These are phyloP conservation scores for Neospora caninum DNA, from an alignment of 169 alveolate genomes.

Conservation along the genomic window DNA sequence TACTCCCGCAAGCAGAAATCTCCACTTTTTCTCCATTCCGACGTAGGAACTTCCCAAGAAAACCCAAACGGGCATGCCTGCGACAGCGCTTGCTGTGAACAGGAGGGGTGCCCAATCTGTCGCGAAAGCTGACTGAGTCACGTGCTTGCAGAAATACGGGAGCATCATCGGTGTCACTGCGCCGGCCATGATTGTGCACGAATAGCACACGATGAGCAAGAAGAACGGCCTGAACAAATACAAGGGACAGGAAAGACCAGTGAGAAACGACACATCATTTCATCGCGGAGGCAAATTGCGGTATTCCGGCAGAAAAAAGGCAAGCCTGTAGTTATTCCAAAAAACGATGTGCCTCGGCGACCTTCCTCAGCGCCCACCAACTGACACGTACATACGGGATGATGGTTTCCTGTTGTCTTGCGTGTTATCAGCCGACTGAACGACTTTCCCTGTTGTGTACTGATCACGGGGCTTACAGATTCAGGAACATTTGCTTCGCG, in stretches of 20 bases:
- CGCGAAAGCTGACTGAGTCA: constrained; percentile 47
- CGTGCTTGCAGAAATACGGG: constrained; percentile 57
- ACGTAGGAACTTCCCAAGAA: constrained; percentile 47
- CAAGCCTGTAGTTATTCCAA: too few relatives aligned
- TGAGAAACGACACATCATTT: too few relatives aligned
- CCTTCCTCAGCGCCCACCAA: too few relatives aligned
- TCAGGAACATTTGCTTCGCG: constrained; percentile 51
- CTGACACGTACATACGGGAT: too few relatives aligned
- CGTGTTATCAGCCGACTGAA: too few relatives aligned
- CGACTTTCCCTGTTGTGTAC: too few relatives aligned
- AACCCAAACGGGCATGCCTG: constrained; percentile 45
- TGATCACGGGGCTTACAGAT: constrained; percentile 22
- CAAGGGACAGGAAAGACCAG: neutral
- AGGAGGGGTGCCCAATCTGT: constrained; percentile 60
- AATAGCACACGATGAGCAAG: constrained; percentile 46
- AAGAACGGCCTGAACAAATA: constrained; percentile 37
- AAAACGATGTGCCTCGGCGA: too few relatives aligned
- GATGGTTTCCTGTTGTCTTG: too few relatives aligned
- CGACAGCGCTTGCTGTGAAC: constrained; percentile 54
- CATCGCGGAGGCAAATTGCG: too few relatives aligned
- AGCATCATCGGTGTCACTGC: constrained; percentile 59
- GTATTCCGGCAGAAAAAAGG: too few relatives aligned
- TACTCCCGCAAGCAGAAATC: constrained; percentile 43
- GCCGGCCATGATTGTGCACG: constrained; percentile 52
- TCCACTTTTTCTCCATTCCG: constrained; percentile 46